Conservation (phyloP, 805 yeast genomes). For the Cephaloascus albidus region DNA sequence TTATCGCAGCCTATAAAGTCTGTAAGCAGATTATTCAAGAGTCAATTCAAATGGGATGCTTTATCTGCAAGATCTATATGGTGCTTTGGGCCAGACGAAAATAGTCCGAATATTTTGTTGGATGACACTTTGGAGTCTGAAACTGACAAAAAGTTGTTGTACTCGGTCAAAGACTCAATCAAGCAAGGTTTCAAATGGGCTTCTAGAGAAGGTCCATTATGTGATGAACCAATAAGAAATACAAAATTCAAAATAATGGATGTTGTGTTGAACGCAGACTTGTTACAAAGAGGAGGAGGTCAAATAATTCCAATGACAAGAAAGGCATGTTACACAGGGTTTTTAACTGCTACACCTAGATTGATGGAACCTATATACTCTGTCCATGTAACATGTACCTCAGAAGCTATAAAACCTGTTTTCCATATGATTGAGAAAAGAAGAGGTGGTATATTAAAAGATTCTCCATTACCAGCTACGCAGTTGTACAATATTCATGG, state of each 20-base stretch:
- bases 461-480: slow-evolving; percentile 61
- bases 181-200: slow-evolving; percentile 81
- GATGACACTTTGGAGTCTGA: slow-evolving; percentile 73
- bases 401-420: slow-evolving; percentile 36
- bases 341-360: slow-evolving; percentile 69
- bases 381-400: slow-evolving; percentile 47
- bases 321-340: slow-evolving; percentile 75
- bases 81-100: slow-evolving; percentile 58
- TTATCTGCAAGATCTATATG: slow-evolving; percentile 75
- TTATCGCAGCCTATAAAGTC: slow-evolving; percentile 25
- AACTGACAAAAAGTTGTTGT: slow-evolving; percentile 45
- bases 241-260: slow-evolving; percentile 66
- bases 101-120: slow-evolving; percentile 40
- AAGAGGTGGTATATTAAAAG: slow-evolving; percentile 52
- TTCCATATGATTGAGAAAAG: slow-evolving; percentile 45
- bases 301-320: slow-evolving; percentile 78
- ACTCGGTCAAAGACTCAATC: slow-evolving; percentile 41
- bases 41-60: slow-evolving; percentile 70
- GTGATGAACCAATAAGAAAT: slow-evolving; percentile 71
- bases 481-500: slow-evolving; percentile 56
- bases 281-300: slow-evolving; percentile 42
- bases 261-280: slow-evolving; percentile 38
- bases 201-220: slow-evolving; percentile 80
- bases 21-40: slow-evolving; percentile 46
- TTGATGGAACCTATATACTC: slow-evolving; percentile 76